These are phyloP conservation scores for Calocybe cyanea DNA, from an alignment of 768 basidiomycete genomes.

Conservation along the genomic window DNA sequence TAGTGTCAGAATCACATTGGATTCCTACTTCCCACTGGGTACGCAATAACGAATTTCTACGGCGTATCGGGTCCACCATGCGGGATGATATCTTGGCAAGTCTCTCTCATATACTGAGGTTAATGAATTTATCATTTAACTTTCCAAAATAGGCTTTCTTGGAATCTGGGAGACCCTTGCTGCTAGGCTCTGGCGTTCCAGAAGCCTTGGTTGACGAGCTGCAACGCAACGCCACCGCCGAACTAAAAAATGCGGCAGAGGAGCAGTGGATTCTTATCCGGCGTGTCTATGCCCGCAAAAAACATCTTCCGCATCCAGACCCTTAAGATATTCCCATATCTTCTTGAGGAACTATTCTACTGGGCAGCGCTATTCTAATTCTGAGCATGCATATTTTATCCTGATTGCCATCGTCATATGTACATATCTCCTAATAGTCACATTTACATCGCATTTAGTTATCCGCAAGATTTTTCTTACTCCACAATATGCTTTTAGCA, in stretches of 20 bases:
- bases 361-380: no score
- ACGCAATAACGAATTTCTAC: conserved; percentile 33
- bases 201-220: conserved; percentile 50
- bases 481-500: neutral
- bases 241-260: conserved; percentile 43
- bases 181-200: conserved; percentile 60
- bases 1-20: conserved; percentile 58
- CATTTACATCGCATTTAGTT: no score
- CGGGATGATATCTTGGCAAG: conserved; percentile 57
- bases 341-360: neutral
- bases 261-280: conserved; percentile 54
- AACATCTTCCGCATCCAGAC: conserved; percentile 8
- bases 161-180: conserved; percentile 60
- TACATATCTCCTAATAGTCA: no score
- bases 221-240: conserved; percentile 45
- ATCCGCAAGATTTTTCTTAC: neutral
- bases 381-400: no score
- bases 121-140: neutral
- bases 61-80: conserved; percentile 41
- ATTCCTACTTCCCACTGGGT: conserved; percentile 56
- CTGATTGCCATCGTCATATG: neutral
- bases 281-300: conserved; percentile 59
- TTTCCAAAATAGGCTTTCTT: conserved; percentile 50
- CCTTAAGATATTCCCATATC: neutral
- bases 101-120: neutral